Base-by-base conservation (phyloP, 345 rosid species). In the Aquilaria malaccensis region DNA sequence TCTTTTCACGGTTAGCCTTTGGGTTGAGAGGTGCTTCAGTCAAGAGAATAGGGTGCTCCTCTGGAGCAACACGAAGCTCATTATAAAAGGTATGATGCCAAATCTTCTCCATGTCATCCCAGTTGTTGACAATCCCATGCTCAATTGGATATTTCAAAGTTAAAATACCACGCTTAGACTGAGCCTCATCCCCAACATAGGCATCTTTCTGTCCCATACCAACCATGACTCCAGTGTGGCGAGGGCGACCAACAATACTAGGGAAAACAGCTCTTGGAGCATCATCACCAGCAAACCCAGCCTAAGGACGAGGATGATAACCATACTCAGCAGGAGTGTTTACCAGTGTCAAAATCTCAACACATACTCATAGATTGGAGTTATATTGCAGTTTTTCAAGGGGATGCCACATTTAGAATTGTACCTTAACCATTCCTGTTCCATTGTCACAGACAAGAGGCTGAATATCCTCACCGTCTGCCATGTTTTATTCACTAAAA, bases 1-100 rank as follows among this genome's bases (percentile, higher is more conserved):
- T 85, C 85, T 85, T 85, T 75, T 85, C 92, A 68, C 92, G 88
- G 52, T 85, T 85, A 43, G 92, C 92, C 64, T 83, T 85, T 0
- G 91, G 91, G 57, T 85, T 85, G 11, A 85, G 86, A 48, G 91
- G 91, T 62, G 91, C 88, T 66, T 85, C 92, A n/a, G 92, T 85
- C 41, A 85, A 79, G 58, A 85, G 92, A 72, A 85, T 78, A 0
- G 92, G 92, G 64, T 85, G 92, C 69, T 83, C 92, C 72, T 85
- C 92, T 9, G 88, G 89, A 10, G 92, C 92, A 5, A 85, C 88
- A 67, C 92, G 91, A 47, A 85, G 91, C 73, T 85, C 91, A 58
- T 85, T 82, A 73, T 85, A 85, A 72, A 84, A 84, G 67, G 90
- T 85, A 68, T 85, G 83, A 67, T 80, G 84, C 84, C 84, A 80